These are phyloP conservation scores for Kazachstania psychrophila DNA, from an alignment of 805 yeast species.

Conservation along the genomic window DNA sequence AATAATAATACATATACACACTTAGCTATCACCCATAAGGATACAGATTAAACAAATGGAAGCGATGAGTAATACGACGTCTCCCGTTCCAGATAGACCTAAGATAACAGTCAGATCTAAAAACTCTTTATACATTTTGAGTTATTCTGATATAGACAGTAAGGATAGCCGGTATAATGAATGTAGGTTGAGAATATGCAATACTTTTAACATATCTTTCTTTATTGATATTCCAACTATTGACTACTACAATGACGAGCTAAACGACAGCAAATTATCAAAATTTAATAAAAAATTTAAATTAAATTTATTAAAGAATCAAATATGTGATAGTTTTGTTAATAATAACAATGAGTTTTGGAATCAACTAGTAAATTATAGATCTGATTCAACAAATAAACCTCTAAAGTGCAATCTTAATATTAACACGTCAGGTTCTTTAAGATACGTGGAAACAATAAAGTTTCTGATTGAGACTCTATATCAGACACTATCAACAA, in stretches of 20 bases:
- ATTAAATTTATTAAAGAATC: conserved; percentile 20
- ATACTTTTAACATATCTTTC: conserved; percentile 15
- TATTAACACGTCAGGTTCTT: conserved; percentile 25
- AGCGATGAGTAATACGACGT: background rate
- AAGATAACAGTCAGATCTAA: conserved; percentile 24
- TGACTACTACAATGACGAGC: conserved; percentile 29
- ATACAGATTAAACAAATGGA: background rate
- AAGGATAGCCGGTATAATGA: background rate
- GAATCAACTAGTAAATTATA: conserved; percentile 8
- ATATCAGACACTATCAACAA: conserved; percentile 11
- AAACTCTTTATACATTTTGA: conserved; percentile 23
- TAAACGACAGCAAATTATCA: conserved; percentile 20
- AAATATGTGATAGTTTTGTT: conserved; percentile 20
- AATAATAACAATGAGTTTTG: conserved; percentile 21
- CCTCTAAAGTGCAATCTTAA: conserved; percentile 2
- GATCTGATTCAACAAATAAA: background rate
- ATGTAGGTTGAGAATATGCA: background rate
- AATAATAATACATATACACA: no score
- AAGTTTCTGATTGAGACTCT: conserved; percentile 24
- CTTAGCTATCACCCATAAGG: no score
- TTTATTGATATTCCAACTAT: conserved; percentile 30
- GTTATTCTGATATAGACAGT: conserved; percentile 20
- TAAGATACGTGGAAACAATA: conserved; percentile 29
- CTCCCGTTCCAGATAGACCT: conserved; percentile 7
- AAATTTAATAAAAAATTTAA: conserved; percentile 25